Base-by-base conservation (phyloP, 192 early-diverging fungal species). In the Rhizoclosmatium sp. region DNA sequence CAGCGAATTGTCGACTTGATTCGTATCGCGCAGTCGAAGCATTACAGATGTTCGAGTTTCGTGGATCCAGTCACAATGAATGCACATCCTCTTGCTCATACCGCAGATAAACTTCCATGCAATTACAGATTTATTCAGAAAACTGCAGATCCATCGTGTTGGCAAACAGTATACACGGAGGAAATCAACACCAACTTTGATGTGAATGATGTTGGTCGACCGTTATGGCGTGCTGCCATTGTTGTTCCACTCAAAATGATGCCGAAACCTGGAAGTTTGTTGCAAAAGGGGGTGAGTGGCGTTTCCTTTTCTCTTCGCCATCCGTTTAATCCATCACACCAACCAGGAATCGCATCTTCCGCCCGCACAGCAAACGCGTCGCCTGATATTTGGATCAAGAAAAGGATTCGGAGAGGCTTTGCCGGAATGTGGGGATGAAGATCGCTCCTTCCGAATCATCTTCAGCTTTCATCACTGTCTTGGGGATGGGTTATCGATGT, bases 391-490 rank as follows among this genome's bases (percentile, higher is more conserved):
- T 31, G 31, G 31, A 31, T 31, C 31, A 31, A 0, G 31, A 31
- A 31, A 31, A 31, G 31, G 31, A 31, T 31, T 31, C 31, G 31
- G 31, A 31, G 31, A 31, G 31, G 31, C 31, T 31, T 31, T 31
- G 31, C 31, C 31, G 31, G 31, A 31, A 31, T 31, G 31, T 31
- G 31, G 31, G 31, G 31, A 31, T 31, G 31, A 31, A 31, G 31
- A 31, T 31, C 31, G 41, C 10, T 23, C 48, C 3, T 87, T 85
- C 60, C 76, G 80, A 5, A 73, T 87, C 67, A 81, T 85, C 41
- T 84, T 85, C 71, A 81, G 85, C 23, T 86, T 88, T 59, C 87
- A 88, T 56, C 87, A 88, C 75, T 86, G 76, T 54, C 64, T 87
- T 23, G 81, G 85, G 5, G 87, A 88, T 71, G 87, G 87, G 7